Percentiles rank a stretch among this genome's conserved stretches.
Evolutionary conservation across 352 stramenopile species (phyloP).

Genomic region (Elongisporangium undulatum): DNA sequence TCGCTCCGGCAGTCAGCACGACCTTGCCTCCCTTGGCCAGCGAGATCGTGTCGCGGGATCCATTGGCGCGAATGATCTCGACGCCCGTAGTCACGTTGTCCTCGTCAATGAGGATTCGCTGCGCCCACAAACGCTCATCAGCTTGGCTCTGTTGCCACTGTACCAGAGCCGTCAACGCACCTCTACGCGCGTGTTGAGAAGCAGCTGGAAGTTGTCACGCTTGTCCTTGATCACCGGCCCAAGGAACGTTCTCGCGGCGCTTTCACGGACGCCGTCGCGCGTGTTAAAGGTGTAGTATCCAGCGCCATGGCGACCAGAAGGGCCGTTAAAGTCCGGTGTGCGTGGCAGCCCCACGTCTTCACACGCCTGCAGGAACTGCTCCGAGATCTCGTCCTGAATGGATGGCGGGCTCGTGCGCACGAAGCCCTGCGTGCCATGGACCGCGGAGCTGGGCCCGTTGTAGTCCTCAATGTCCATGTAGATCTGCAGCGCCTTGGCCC

Average conservation of each 20-base stretch:
- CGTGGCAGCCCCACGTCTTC: constrained; percentile 46
- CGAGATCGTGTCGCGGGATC: constrained; percentile 28
- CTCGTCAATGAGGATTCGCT: constrained; percentile 55
- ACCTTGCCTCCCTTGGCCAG: constrained; percentile 35
- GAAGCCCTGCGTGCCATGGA: constrained; percentile 46
- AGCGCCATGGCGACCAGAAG: constrained; percentile 51
- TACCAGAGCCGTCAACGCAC: constrained; percentile 22
- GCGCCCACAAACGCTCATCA: not conserved
- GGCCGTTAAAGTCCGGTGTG: constrained; percentile 79
- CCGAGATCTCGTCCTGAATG: constrained; percentile 24
- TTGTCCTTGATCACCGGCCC: constrained; percentile 40
- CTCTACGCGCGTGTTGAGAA: constrained; percentile 55
- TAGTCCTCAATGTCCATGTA: constrained; percentile 81
- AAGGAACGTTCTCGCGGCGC: constrained; percentile 68
- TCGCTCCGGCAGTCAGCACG: constrained; percentile 80
- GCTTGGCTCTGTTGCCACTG: not conserved
- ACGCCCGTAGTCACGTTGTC: constrained; percentile 31
- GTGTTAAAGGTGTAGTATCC: constrained; percentile 90
- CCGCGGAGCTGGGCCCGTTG: constrained; percentile 43
- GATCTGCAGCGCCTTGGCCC: constrained; percentile 57
- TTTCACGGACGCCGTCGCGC: constrained; percentile 73
- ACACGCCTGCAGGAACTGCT: constrained; percentile 49
- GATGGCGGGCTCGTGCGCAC: constrained; percentile 51
- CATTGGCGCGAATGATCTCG: constrained; percentile 33
- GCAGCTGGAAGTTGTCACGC: constrained; percentile 39